phyloP scores from a whole-genome alignment of 306 rosid genomes.

The Cicer judaicum region DNA sequence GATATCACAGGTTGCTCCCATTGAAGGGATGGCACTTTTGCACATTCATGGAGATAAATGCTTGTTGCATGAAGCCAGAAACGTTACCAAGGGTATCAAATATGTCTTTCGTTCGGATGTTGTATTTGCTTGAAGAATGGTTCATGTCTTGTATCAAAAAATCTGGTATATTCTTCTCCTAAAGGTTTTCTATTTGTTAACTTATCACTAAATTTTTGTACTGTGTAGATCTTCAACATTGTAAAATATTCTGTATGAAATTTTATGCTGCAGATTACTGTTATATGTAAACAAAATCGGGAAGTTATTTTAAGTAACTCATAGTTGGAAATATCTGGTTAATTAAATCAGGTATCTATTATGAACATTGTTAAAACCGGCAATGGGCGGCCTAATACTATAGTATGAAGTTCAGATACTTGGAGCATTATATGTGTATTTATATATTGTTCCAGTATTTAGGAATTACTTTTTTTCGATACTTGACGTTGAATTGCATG shows the following conservation, averaged over 20 bases:
- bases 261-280: slow-evolving; percentile 14
- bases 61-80: slow-evolving; percentile 92
- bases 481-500: slow-evolving; percentile 7
- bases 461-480: background rate
- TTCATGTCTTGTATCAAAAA: slow-evolving; percentile 20
- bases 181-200: slow-evolving; percentile 33
- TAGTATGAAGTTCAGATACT: background rate
- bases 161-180: slow-evolving; percentile 39
- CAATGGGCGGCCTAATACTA: background rate
- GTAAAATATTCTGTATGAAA: slow-evolving; percentile 21
- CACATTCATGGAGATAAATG: slow-evolving; percentile 91
- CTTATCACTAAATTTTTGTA: background rate
- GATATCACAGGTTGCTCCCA: slow-evolving; percentile 72
- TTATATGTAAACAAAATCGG: slow-evolving; percentile 11
- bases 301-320: slow-evolving; percentile 6
- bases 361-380: slow-evolving; percentile 1
- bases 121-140: slow-evolving; percentile 65
- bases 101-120: slow-evolving; percentile 89
- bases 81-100: slow-evolving; percentile 80
- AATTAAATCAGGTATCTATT: slow-evolving; percentile 9
- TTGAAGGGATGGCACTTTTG: slow-evolving; percentile 92
- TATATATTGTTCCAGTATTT: background rate
- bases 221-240: slow-evolving; percentile 24
- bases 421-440: slow-evolving; percentile 4
- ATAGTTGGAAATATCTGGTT: slow-evolving; percentile 19